These are phyloP conservation scores for Rutstroemia sp. DNA, from an alignment of 2,329 filamentous ascomycete genomes.

Conservation along the genomic window DNA sequence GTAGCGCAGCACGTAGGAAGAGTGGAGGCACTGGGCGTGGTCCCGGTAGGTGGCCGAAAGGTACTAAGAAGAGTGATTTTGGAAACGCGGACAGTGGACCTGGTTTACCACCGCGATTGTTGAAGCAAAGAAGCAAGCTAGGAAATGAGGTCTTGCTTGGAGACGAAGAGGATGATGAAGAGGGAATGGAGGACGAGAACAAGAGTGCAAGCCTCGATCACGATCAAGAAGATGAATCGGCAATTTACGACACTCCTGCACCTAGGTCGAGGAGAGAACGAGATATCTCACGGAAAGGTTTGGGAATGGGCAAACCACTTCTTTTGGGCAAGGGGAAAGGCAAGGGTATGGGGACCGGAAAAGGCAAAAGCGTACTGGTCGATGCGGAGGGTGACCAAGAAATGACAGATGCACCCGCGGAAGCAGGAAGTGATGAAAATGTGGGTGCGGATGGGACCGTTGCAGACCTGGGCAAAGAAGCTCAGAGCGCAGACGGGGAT, in stretches of 20 bases:
- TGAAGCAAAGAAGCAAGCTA: conserved; percentile 26
- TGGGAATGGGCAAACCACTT: conserved; percentile 26
- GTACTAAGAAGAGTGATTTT: conserved; percentile 61
- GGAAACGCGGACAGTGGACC: conserved; percentile 59
- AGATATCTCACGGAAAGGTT: conserved; percentile 14
- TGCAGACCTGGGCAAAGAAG: neutral
- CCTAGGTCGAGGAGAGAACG: conserved; percentile 16
- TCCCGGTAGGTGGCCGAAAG: conserved; percentile 60
- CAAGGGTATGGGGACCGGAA: conserved; percentile 12
- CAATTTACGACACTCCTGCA: conserved; percentile 25
- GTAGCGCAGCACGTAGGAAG: conserved; percentile 41
- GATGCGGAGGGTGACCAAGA: conserved; percentile 21
- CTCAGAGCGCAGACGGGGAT: neutral
- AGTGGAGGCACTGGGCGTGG: conserved; percentile 56
- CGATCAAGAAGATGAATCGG: conserved; percentile 20
- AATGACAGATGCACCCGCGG: conserved; percentile 29
- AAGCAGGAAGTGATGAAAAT: conserved; percentile 3
- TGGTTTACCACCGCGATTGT: conserved; percentile 47
- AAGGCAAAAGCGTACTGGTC: conserved; percentile 14
- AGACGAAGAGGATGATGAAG: conserved; percentile 22
- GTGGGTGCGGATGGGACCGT: neutral
- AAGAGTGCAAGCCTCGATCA: conserved; percentile 13
- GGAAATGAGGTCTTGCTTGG: conserved; percentile 28
- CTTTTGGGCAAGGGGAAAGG: conserved; percentile 13
- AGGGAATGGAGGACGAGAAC: conserved; percentile 7